Evolutionary conservation across 208 protist species (phyloP).

Genomic region (Porcisia hertigi): DNA sequence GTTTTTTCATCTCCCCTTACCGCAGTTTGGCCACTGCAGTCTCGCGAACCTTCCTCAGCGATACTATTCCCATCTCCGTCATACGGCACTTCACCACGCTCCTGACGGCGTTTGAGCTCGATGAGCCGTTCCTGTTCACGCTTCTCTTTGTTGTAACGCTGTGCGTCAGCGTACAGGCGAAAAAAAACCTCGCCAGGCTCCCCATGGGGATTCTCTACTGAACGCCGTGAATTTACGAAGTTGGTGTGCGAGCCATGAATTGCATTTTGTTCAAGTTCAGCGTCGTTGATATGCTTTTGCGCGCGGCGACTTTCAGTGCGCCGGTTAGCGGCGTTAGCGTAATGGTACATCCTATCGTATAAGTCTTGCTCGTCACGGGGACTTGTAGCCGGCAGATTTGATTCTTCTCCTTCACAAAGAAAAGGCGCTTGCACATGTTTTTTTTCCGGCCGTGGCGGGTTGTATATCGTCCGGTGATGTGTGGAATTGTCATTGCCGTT

Average conservation of each 20-base stretch:
- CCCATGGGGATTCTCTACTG: background rate
- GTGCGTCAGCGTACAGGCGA: conserved; percentile 62
- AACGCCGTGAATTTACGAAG: conserved; percentile 3
- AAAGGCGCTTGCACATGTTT: background rate
- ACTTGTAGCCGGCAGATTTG: conserved; percentile 6
- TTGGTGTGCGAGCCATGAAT: background rate
- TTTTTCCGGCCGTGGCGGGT: conserved; percentile 1
- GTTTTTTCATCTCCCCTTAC: conserved; percentile 7
- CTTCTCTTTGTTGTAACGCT: conserved; percentile 46
- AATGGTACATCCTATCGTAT: conserved; percentile 18
- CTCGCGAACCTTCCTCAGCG: background rate
- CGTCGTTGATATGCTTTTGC: conserved; percentile 2
- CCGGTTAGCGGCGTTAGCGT: conserved; percentile 20
- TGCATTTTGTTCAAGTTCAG: conserved; percentile 11
- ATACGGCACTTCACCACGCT: conserved; percentile 22
- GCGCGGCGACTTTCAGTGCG: conserved; percentile 1
- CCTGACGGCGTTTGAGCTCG: conserved; percentile 30
- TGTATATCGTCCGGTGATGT: conserved; percentile 40
- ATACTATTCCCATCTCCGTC: conserved; percentile 9
- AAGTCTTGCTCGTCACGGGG: conserved; percentile 6
- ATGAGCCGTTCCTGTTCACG: conserved; percentile 33
- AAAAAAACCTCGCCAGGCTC: conserved; percentile 39
- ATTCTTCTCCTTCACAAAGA: conserved; percentile 1
- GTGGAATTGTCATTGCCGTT: conserved; percentile 48
- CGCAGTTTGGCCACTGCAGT: background rate